Percentiles rank a stretch among this genome's conserved stretches.
These are phyloP conservation scores for Myriosclerotinia curreyana DNA, from an alignment of 2,329 filamentous ascomycete genomes.

Conservation along the genomic window DNA sequence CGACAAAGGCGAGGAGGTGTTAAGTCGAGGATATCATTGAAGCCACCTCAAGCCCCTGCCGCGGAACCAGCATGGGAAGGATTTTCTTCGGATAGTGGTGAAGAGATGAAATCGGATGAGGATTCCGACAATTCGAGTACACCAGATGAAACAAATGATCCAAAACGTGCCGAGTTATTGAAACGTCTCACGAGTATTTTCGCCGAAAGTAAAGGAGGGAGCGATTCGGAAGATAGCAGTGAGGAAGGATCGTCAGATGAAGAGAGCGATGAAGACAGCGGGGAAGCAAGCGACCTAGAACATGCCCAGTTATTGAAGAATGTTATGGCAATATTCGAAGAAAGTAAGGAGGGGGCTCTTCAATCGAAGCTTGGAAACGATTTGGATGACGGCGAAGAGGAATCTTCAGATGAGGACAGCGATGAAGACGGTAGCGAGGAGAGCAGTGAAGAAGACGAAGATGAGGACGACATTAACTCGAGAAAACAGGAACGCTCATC, in stretches of 20 bases:
- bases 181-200: constrained; percentile 17
- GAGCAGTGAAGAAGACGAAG: constrained; percentile 34
- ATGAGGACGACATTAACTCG: constrained; percentile 39
- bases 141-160: constrained; percentile 25
- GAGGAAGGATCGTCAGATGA: constrained; percentile 8
- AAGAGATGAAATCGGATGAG: constrained; percentile 39
- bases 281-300: constrained; percentile 3
- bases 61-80: constrained; percentile 59
- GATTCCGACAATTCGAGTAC: constrained; percentile 39
- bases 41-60: constrained; percentile 43
- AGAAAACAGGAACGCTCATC: constrained; percentile 47
- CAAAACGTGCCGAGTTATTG: constrained; percentile 6
- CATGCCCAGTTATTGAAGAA: constrained; percentile 13
- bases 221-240: constrained; percentile 1
- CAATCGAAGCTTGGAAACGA: constrained; percentile 3
- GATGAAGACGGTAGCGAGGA: constrained; percentile 29
- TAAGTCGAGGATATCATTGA: constrained; percentile 53
- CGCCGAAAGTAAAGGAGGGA: background rate
- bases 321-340: constrained; percentile 9
- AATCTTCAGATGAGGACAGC: constrained; percentile 19
- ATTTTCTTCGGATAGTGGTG: constrained; percentile 49
- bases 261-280: constrained; percentile 4
- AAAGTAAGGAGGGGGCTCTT: constrained; percentile 5
- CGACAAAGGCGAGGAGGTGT: constrained; percentile 69
- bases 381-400: constrained; percentile 32